phyloP scores from a whole-genome alignment of 768 basidiomycete species.

The Lactarius deliciosus region DNA sequence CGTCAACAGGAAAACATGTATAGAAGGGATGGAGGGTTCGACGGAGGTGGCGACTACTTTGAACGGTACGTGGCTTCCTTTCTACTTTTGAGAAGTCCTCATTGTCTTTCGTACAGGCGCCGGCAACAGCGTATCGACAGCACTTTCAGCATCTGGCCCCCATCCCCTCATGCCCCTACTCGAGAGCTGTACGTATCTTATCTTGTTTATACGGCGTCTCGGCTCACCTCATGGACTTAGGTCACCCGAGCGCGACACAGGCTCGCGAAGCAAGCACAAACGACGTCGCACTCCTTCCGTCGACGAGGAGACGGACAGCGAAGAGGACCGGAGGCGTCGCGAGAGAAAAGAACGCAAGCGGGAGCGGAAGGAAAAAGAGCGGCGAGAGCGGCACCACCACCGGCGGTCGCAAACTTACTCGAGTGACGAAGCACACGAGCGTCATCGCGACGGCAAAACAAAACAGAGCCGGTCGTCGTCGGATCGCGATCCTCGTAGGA shows the following conservation, averaged over 20 bases:
- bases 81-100: conserved; percentile 11
- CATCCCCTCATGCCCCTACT: conserved; percentile 69
- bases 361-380: conserved; percentile 48
- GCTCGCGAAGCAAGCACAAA: conserved; percentile 54
- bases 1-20: conserved; percentile 54
- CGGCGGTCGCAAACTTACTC: conserved; percentile 17
- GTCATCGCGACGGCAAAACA: conserved; percentile 32
- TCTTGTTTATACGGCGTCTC: not conserved
- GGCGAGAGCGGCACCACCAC: conserved; percentile 41
- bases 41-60: conserved; percentile 55
- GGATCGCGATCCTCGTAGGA: conserved; percentile 33
- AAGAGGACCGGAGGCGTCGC: conserved; percentile 57
- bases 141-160: conserved; percentile 71
- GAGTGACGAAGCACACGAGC: conserved; percentile 36
- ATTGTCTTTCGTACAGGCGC: conserved; percentile 49
- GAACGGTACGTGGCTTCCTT: conserved; percentile 55
- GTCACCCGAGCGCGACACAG: conserved; percentile 52
- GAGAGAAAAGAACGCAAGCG: conserved; percentile 64
- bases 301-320: conserved; percentile 46
- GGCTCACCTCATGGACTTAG: conserved; percentile 37
- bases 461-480: conserved; percentile 36
- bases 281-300: conserved; percentile 48
- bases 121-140: conserved; percentile 61
- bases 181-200: conserved; percentile 50
- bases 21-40: conserved; percentile 35